Percentiles rank a stretch among this genome's conserved stretches.
These are phyloP conservation scores for Akanthomyces uredinophilus DNA, from an alignment of 2,329 filamentous ascomycete species.

Conservation along the genomic window DNA sequence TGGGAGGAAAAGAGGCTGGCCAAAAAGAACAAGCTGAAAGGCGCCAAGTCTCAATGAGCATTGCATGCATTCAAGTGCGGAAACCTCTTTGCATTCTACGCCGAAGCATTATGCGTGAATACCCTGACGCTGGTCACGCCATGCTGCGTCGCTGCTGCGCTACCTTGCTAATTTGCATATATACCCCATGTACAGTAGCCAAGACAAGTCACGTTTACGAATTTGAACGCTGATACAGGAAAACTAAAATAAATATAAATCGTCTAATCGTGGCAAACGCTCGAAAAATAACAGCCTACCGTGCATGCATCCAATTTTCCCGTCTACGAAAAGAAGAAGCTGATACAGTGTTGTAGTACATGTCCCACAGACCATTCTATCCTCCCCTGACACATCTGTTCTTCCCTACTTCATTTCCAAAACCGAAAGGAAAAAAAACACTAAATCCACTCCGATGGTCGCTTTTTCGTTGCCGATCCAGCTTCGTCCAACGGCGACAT, in stretches of 20 bases:
- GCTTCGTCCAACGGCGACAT: neutral
- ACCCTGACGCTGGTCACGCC: neutral
- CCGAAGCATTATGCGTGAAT: neutral
- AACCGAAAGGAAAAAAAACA: neutral
- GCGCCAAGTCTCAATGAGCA: slow-evolving; percentile 22
- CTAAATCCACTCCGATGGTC: slow-evolving; percentile 28
- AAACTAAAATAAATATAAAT: slow-evolving; percentile 1
- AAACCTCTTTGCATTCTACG: neutral
- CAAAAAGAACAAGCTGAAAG: slow-evolving; percentile 21
- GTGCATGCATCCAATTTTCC: neutral
- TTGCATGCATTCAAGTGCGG: neutral
- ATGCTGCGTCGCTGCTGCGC: neutral
- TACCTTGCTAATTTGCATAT: neutral
- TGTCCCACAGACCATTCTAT: neutral
- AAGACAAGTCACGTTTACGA: neutral
- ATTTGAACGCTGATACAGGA: neutral
- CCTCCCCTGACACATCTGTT: too few species aligned
- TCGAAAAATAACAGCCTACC: neutral
- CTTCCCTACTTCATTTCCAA: neutral
- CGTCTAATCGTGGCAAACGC: slow-evolving; percentile 3
- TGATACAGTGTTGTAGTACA: slow-evolving; percentile 5
- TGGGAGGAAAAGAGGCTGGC: slow-evolving; percentile 60
- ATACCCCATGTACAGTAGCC: slow-evolving; percentile 6
- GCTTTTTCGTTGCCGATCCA: slow-evolving; percentile 16
- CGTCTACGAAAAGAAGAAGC: neutral